These are phyloP conservation scores for Takashimella koratensis DNA, from an alignment of 1,284 basidiomycete species.

Conservation along the genomic window DNA sequence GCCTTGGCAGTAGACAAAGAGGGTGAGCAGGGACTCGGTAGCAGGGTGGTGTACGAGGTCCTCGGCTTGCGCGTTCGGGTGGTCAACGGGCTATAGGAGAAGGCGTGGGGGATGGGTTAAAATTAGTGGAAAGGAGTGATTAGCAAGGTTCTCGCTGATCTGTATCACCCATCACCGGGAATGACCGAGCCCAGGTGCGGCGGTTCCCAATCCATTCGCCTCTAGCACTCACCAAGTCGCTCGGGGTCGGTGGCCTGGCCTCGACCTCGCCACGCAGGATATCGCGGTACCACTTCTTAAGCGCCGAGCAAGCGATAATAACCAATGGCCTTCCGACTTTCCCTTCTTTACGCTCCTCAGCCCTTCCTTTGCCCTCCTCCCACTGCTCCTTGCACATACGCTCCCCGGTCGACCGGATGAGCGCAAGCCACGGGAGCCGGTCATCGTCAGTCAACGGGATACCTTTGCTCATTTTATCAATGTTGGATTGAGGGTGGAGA, in stretches of 20 bases:
- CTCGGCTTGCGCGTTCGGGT: constrained; percentile 19
- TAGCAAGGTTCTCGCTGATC: too few species aligned
- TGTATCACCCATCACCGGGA: too few species aligned
- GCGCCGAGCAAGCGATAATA: constrained; percentile 80
- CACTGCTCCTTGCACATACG: constrained; percentile 52
- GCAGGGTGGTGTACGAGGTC: constrained; percentile 26
- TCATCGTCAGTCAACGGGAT: constrained; percentile 77
- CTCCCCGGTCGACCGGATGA: constrained; percentile 61
- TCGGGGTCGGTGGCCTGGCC: constrained; percentile 8
- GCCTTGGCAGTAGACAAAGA: constrained; percentile 81
- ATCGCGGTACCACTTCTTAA: constrained; percentile 77
- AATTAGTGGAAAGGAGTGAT: too few species aligned
- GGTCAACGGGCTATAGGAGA: constrained; percentile 19
- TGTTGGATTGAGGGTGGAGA: constrained; percentile 74
- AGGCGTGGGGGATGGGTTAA: too few species aligned
- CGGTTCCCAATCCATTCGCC: not conserved
- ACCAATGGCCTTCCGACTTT: constrained; percentile 54
- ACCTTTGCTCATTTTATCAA: constrained; percentile 82
- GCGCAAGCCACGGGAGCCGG: constrained; percentile 77
- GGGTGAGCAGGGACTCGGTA: constrained; percentile 56
- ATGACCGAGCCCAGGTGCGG: too few species aligned
- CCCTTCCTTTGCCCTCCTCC: constrained; percentile 27
- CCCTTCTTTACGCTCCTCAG: constrained; percentile 18
- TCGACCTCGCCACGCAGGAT: constrained; percentile 63
- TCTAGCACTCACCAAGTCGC: not conserved